Percentiles rank a stretch among this genome's conserved stretches.
Conservation (phyloP, 2,329 filamentous ascomycete genomes). For the Monilinia fructicola region DNA sequence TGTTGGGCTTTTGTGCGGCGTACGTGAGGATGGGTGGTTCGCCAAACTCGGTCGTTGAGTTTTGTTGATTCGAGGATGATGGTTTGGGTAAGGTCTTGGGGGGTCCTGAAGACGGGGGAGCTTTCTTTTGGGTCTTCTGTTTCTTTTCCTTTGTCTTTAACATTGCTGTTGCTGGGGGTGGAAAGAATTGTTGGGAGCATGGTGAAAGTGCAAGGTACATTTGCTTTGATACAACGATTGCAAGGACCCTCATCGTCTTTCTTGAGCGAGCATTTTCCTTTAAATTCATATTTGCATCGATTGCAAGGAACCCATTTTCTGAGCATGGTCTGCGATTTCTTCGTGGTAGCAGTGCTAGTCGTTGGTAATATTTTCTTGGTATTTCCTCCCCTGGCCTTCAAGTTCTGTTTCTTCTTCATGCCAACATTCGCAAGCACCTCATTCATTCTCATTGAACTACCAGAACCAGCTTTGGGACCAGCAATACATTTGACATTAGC, state of each 20-base stretch:
- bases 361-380: background rate
- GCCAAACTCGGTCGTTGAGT: slow-evolving; percentile 11
- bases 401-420: background rate
- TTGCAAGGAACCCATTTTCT: slow-evolving; percentile 29
- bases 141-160: background rate
- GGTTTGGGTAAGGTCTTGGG: slow-evolving; percentile 14
- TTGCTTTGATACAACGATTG: slow-evolving; percentile 24
- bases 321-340: slow-evolving; percentile 2
- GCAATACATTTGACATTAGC: slow-evolving; percentile 29
- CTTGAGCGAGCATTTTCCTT: slow-evolving; percentile 27
- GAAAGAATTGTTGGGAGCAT: background rate
- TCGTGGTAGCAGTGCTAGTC: background rate
- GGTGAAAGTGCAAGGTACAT: slow-evolving; percentile 30
- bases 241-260: slow-evolving; percentile 32
- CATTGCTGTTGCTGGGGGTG: background rate
- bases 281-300: slow-evolving; percentile 26
- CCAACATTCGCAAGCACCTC: background rate
- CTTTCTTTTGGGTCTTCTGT: background rate
- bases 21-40: background rate
- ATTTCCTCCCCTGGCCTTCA: background rate
- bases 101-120: background rate
- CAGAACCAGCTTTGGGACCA: slow-evolving; percentile 21
- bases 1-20: background rate
- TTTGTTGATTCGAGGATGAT: slow-evolving; percentile 15
- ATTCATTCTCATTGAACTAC: slow-evolving; percentile 3